These are phyloP conservation scores for Rhodamnia rubescens DNA, from an alignment of 345 rosid species.

Conservation along the genomic window DNA sequence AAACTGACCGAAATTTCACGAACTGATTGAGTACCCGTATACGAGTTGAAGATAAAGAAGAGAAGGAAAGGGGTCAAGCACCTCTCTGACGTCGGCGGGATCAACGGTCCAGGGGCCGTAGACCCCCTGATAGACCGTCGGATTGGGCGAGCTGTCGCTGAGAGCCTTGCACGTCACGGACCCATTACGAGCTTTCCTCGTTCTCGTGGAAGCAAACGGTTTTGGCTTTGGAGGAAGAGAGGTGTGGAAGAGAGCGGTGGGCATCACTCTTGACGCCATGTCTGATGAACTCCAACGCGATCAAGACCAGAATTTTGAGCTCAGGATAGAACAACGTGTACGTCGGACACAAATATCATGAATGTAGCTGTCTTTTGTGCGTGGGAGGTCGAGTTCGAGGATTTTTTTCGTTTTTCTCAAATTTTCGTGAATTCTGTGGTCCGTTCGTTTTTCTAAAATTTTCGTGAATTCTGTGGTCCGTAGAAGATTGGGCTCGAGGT, in stretches of 20 bases:
- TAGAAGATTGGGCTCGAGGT: not conserved
- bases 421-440: not conserved
- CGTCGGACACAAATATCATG: not conserved
- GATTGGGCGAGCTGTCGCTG: constrained; percentile 36
- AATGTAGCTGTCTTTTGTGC: not conserved
- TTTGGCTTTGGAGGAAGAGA: not conserved
- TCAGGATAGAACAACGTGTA: not conserved
- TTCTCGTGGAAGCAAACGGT: not conserved
- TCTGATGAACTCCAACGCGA: not conserved
- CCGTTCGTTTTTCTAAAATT: not conserved
- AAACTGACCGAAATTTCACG: not conserved
- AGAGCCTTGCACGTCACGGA: constrained; percentile 25
- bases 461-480: not conserved
- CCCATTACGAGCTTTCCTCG: not conserved
- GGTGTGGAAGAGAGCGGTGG: not conserved
- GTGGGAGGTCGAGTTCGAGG: not conserved
- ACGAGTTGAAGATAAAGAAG: not conserved
- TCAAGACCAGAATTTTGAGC: not conserved
- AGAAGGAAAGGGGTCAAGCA: not conserved
- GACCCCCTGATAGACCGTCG: constrained; percentile 52
- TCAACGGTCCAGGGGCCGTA: constrained; percentile 90
- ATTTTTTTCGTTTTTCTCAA: not conserved
- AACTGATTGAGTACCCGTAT: not conserved
- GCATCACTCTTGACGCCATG: not conserved
- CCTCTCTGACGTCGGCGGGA: constrained; percentile 78